Evolutionary conservation across 306 rosid genomes (phyloP).

Genomic region (Astragalus glycyphyllos): DNA sequence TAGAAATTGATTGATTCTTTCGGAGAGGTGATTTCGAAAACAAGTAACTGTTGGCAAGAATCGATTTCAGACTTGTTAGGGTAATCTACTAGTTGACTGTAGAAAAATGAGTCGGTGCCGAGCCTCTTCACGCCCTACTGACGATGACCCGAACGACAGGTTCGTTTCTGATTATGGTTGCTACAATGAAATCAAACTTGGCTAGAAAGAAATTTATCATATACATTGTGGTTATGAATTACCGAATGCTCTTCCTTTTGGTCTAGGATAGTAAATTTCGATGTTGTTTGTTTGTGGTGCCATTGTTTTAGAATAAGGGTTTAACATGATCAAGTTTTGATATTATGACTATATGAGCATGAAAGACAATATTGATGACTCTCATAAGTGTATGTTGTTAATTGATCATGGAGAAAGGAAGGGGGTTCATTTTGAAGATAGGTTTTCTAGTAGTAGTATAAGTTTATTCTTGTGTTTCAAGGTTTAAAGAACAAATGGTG

Average conservation of each 20-base stretch:
- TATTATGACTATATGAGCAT: background rate
- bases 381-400: no score
- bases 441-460: no score
- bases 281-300: background rate
- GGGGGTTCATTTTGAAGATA: no score
- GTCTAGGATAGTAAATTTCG: background rate
- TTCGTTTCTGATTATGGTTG: conserved; percentile 24
- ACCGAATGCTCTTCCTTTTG: background rate
- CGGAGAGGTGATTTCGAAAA: no score
- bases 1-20: no score
- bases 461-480: background rate
- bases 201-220: background rate
- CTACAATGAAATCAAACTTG: background rate
- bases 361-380: no score
- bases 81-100: background rate
- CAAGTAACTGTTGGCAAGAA: background rate
- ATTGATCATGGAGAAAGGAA: no score
- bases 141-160: conserved; percentile 48
- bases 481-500: no score
- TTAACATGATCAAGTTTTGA: conserved; percentile 6
- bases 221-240: background rate
- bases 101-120: conserved; percentile 48
- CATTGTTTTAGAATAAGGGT: background rate
- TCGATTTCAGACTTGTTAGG: background rate
- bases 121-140: conserved; percentile 33